phyloP scores from a whole-genome alignment of 1,284 basidiomycete species.

The Schizopora paradoxa region DNA sequence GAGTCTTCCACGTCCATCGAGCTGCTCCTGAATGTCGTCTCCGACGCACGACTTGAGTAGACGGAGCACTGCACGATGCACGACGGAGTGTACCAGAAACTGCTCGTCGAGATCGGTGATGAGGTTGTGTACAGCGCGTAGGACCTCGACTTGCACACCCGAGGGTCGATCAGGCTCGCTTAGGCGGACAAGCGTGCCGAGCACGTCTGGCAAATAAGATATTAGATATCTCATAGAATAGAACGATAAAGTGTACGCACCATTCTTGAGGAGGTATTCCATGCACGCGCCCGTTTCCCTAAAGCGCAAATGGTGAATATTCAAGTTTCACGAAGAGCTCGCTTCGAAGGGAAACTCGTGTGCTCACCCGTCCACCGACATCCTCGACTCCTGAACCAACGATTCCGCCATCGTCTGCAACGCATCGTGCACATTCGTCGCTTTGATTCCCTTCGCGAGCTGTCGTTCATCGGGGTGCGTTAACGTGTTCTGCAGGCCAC shows the following conservation, averaged over 20 bases:
- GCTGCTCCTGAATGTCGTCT: constrained; percentile 81
- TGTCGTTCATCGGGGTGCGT: constrained; percentile 79
- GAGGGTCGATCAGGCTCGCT: constrained; percentile 79
- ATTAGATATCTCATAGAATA: constrained; percentile 13
- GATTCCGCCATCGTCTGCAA: constrained; percentile 84
- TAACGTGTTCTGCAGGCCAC: constrained; percentile 57
- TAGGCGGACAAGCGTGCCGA: constrained; percentile 79
- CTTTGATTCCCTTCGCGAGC: constrained; percentile 71
- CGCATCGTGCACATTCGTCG: constrained; percentile 75
- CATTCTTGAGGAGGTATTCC: constrained; percentile 88
- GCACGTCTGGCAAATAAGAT: constrained; percentile 50
- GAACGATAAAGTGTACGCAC: constrained; percentile 34
- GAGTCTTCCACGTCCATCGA: constrained; percentile 68
- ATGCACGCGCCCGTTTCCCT: constrained; percentile 83
- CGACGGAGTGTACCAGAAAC: constrained; percentile 85
- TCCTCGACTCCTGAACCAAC: constrained; percentile 80
- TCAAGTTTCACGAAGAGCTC: constrained; percentile 1
- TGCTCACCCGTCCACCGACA: constrained; percentile 79
- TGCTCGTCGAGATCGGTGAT: constrained; percentile 85
- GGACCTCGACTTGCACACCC: constrained; percentile 82
- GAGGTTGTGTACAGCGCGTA: constrained; percentile 82
- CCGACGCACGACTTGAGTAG: constrained; percentile 86
- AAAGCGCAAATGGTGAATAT: constrained; percentile 12
- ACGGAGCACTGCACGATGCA: constrained; percentile 83
- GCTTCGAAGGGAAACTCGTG: constrained; percentile 1